Evolutionary conservation across 2,329 filamentous ascomycete genomes (phyloP), one percentile per base, ranked within the genome.

Genomic region (Metarhizium sp.): DNA sequence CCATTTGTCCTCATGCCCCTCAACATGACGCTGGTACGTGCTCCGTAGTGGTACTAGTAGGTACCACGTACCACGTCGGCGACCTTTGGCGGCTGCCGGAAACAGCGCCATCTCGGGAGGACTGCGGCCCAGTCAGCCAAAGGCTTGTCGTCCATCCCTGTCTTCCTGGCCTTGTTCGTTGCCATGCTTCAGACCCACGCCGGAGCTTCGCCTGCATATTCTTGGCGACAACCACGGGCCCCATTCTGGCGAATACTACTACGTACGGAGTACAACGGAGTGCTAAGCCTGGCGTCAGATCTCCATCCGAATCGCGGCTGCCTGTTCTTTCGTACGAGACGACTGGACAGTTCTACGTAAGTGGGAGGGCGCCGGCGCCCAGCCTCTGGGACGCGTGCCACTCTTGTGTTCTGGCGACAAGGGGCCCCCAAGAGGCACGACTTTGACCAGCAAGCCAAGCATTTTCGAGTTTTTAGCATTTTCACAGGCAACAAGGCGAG

Each of bases 61-160:
- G 25, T 25, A 25, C 25, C 25, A 25, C 25, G 25, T 25, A 25
- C 25, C 25, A 46, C 29, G n/a, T 8, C 29, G 6, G 29, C n/a
- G 29, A 6, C 45, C 36, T 16, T 47, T 43, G 51, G 45, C 55
- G 36, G 50, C 46, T 57, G 50, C 59, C 48, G 56, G 47, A 54
- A 55, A 45, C 58, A 56, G 56, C 30, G 53, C 45, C 57, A 43
- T 54, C 30, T 59, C 58, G 59, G 58, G 55, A 60, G 56, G 55
- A 58, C 55, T 54, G 58, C 59, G 58, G 58, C 50, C 55, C 50
- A 52, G 55, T 50, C 55, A 54, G 51, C 51, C 45, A 53, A 38
- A 50, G 53, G 51, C 53, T 49, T 47, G 55, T 53, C 47, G 10
- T 48, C 25, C 42, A 46, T 47, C 50, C 51, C 20, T 53, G 55